A percentile compares a stretch with the other conserved stretches of the same genome.
Conservation (phyloP, 495 filamentous ascomycete species). For the Amorphotheca resinae region DNA sequence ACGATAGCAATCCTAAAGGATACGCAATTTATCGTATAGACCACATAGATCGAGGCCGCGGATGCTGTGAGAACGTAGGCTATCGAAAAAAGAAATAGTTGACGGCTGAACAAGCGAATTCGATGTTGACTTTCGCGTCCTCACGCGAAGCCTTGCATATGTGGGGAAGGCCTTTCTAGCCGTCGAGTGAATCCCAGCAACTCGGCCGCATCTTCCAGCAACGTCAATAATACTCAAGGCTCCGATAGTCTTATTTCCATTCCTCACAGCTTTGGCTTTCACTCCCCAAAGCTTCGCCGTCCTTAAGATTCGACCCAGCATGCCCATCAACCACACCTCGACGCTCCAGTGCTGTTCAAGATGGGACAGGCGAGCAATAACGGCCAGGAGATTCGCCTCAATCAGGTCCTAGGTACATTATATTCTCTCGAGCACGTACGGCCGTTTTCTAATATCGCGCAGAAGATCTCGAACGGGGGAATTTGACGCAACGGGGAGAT, state of each 20-base stretch:
- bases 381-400: conserved; percentile 6
- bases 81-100: neutral
- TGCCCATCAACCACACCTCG: neutral
- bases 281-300: neutral
- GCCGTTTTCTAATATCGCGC: neutral
- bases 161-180: neutral
- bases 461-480: neutral
- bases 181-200: neutral
- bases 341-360: neutral
- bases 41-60: neutral
- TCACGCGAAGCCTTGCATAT: neutral
- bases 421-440: too few relatives aligned
- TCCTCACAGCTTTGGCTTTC: neutral
- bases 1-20: conserved; percentile 7
- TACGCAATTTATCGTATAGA: neutral
- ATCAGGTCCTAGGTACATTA: conserved; percentile 8
- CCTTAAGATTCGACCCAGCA: neutral
- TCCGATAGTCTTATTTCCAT: neutral
- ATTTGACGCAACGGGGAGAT: neutral
- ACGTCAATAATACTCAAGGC: neutral
- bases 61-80: neutral
- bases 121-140: neutral
- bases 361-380: conserved; percentile 4
- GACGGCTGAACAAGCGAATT: neutral
- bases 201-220: neutral